These are phyloP conservation scores for Acer saccharum DNA, from an alignment of 345 rosid species.

Conservation along the genomic window DNA sequence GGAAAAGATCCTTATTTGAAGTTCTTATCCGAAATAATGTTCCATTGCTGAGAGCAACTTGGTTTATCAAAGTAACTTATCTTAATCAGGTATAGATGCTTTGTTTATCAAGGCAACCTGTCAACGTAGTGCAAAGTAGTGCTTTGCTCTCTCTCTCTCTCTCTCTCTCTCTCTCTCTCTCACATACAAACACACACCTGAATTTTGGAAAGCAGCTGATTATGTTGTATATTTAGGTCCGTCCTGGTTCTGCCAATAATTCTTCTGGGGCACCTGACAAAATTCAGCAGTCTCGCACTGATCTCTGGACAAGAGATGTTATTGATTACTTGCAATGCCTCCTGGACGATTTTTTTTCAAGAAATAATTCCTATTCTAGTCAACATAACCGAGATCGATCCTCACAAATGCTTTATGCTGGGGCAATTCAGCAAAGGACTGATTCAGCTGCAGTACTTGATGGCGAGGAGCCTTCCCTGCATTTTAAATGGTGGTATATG, in stretches of 20 bases:
- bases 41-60: conserved; percentile 93
- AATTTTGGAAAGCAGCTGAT: conserved; percentile 25
- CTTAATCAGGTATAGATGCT: conserved; percentile 80
- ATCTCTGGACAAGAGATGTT: conserved; percentile 96
- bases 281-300: conserved; percentile 67
- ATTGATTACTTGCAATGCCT: conserved; percentile 85
- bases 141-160: not conserved
- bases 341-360: conserved; percentile 72
- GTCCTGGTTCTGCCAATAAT: conserved; percentile 61
- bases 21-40: conserved; percentile 92
- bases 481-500: conserved; percentile 94
- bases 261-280: conserved; percentile 73
- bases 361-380: conserved; percentile 60
- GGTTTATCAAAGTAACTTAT: conserved; percentile 95
- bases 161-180: not conserved
- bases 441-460: conserved; percentile 56
- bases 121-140: not conserved
- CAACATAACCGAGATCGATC: conserved; percentile 68
- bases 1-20: conserved; percentile 78
- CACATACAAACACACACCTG: not conserved
- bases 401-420: conserved; percentile 64
- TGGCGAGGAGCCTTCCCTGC: conserved; percentile 82
- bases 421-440: conserved; percentile 57
- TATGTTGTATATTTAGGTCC: conserved; percentile 55
- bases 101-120: not conserved